Evolutionary conservation across 306 rosid genomes (phyloP), one percentile per base, ranked within the genome.

Genomic region (Pachyrhizus erosus): DNA sequence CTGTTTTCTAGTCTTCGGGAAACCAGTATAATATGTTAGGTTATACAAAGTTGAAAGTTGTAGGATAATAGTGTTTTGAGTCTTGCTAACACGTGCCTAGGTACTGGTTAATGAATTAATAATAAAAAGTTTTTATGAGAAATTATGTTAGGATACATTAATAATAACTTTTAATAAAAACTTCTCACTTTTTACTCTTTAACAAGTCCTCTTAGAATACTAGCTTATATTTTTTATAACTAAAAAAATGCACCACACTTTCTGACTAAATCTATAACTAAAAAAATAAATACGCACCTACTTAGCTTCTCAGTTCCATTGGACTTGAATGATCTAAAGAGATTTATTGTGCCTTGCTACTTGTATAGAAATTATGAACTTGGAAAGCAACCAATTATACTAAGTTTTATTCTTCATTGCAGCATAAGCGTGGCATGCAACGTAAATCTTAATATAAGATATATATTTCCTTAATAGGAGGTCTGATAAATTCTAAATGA

Each of bases 41-140:
- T 58, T 23, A 45, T 65, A 69, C 78, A 82, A 76, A 76, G 62
- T 54, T 75, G 23, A 66, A 55, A 54, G 51, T 55, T 69, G 57
- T 69, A 55, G 78, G 65, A 27, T 18, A 26, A 60, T 26, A 60
- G 39, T 12, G 39, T 27, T 60, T 26, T 2, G 9, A 14, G 69
- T 27, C 68, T 13, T 61, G 9, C 9, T 14, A 61, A 27, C 20
- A 12, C 7, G 9, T 31, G 18, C n/a, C 20, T 34, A 33, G 26
- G 4, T 62, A 6, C 42, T 31, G 0, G 5, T 7, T 31, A 64
- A 15, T 64, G 9, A 64, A 64, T 15, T 15, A 27, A 1, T 29
- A 29, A 27, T 12, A 2, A 7, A 58, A 58, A 26, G 34, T 1
- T 24, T 58, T 5, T 54, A 54, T 20, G 2, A 8, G 27, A 54